Conservation (phyloP, 73 alveolate species). For the Uronychia setigera region DNA sequence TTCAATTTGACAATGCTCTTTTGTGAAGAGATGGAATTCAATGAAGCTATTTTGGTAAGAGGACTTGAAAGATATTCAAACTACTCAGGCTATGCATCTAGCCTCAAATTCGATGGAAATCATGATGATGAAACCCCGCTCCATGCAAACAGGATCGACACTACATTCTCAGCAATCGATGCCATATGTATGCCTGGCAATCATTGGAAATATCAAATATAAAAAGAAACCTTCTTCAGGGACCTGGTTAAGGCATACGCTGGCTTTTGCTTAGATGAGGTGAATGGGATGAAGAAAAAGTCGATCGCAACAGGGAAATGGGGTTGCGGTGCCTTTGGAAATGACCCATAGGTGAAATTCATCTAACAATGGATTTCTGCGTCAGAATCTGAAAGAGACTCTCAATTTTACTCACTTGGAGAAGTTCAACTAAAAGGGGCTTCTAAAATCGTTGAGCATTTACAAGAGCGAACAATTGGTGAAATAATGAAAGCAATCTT, state of each 20-base stretch:
- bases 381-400: constrained; percentile 37
- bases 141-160: neutral
- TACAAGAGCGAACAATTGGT: neutral
- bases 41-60: constrained; percentile 82
- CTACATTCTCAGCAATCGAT: constrained; percentile 49
- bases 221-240: neutral
- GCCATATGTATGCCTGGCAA: constrained; percentile 17
- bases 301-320: constrained; percentile 92
- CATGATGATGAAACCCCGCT: constrained; percentile 28
- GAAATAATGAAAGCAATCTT: no score
- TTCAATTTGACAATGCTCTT: constrained; percentile 68
- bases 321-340: constrained; percentile 98
- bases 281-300: neutral
- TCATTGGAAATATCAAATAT: neutral
- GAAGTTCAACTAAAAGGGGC: constrained; percentile 7
- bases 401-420: constrained; percentile 47
- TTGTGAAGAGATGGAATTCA: constrained; percentile 77
- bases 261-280: constrained; percentile 5
- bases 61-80: constrained; percentile 79
- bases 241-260: constrained; percentile 34
- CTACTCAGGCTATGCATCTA: constrained; percentile 81
- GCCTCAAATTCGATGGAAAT: constrained; percentile 65
- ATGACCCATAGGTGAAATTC: constrained; percentile 83
- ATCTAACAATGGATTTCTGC: constrained; percentile 91
- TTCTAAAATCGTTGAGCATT: neutral